Evolutionary conservation across 129 eudicot species (phyloP).

Genomic region (Centrapalus pauciflorus): DNA sequence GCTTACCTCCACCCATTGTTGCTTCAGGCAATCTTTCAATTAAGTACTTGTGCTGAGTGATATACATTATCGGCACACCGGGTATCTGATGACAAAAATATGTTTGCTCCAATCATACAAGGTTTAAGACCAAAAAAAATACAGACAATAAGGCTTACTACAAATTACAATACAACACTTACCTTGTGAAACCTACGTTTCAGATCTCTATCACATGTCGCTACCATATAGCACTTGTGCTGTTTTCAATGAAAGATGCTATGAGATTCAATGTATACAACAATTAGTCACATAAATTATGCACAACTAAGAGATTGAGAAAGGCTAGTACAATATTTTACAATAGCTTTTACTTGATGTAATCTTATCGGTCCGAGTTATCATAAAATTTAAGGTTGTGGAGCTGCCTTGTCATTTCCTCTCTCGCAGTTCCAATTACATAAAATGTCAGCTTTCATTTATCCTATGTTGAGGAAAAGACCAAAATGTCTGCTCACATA

Average conservation of each 20-base stretch:
- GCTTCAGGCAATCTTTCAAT: slow-evolving; percentile 96
- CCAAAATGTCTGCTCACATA: background rate
- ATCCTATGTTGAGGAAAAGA: slow-evolving; percentile 1
- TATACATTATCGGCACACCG: slow-evolving; percentile 99
- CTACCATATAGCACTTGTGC: slow-evolving; percentile 98
- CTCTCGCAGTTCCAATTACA: background rate
- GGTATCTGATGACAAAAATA: slow-evolving; percentile 50
- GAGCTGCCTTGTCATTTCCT: background rate
- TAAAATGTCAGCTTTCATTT: background rate
- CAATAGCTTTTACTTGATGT: no score
- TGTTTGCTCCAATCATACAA: no score
- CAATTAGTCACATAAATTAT: no score
- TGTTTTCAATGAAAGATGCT: slow-evolving; percentile 31
- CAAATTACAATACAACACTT: background rate
- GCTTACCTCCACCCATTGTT: slow-evolving; percentile 96
- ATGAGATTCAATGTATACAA: background rate
- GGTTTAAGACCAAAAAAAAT: background rate
- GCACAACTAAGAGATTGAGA: no score
- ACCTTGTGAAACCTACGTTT: slow-evolving; percentile 97
- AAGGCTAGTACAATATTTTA: no score
- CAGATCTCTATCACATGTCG: slow-evolving; percentile 95
- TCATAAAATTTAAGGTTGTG: no score
- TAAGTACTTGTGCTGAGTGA: slow-evolving; percentile 76
- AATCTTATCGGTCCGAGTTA: no score
- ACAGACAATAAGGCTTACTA: background rate